Evolutionary conservation across 768 basidiomycete genomes (phyloP), one percentile per base, ranked within the genome.

Genomic region (Cyclocybe cylindracea): DNA sequence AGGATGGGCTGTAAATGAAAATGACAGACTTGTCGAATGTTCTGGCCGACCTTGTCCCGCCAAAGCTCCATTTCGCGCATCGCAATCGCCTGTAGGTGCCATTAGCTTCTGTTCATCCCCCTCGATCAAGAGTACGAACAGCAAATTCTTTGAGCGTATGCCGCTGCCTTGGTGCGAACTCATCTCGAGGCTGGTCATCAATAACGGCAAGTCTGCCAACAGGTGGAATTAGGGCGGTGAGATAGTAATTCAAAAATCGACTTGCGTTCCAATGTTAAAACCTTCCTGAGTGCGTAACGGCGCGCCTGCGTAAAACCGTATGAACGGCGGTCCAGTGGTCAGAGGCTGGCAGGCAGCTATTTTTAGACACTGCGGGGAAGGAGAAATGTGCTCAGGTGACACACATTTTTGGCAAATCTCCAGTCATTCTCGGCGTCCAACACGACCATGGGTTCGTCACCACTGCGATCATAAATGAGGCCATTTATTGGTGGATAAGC

Each of bases 41-140:
- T 34, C 32, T 52, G 31, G 50, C 65, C 38, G 50, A 89, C 90
- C 78, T 97, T 96, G 67, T 97, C 94, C 53, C 87, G 76, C 94
- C 94, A 97, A 2, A 97, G 74, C 65, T 97, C 95, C 85, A 98
- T 85, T 68, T 98, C 95, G 34, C 95, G 83, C 87, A 97, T 91
- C 13, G 87, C 87, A 50, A 98, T 86, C 2, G 91, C 92, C 76
- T 78, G 50, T 18, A 34, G 24, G 65, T 14, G 59, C 39, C 24
- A 5, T 24, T 5, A 24, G 24, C 24, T 24, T 24, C 24, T 24
- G 24, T 24, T 24, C 24, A 5, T 24, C 24, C 16, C 16, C 16
- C 9, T 10, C 36, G 4, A 48, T 50, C 46, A 8, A 35, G n/a
- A 33, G 48, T 29, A 65, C 75, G 38, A 44, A 76, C 76, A 50